Base-by-base conservation (phyloP, 768 basidiomycete species). In the Chalciporus chontae region DNA sequence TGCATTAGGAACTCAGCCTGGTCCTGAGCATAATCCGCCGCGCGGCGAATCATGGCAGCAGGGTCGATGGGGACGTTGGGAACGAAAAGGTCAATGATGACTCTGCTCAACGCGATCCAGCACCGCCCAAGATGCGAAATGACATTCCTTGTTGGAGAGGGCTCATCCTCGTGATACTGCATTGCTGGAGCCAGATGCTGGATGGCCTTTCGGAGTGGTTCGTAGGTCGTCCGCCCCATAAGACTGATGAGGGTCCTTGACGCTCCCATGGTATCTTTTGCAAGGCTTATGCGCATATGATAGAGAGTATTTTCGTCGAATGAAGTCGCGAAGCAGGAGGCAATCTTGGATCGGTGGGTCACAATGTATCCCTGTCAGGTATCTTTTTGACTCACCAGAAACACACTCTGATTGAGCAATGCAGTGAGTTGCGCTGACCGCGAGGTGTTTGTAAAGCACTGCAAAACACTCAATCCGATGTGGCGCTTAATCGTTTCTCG, bases 51-150 rank as follows among this genome's bases (percentile, higher is more conserved):
- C 29, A 84, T 77, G 19, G 82, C 83, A 7, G 85, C 83, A 23
- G 96, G 96, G 65, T 99, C 96, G 43, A 97, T 69, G 3, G 94
- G 92, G 2, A 80, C 71, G 64, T 91, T 79, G 0, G 96, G 93
- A 34, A 98, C 74, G 61, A 86, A 85, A 17, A 94, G 76, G 4
- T 84, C 73, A 19, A 92, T 63, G 21, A 94, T 66, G 47, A 84
- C 56, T 15, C 73, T 74, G 40, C 79, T 76, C 43, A 89, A 61
- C 1, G 76, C 77, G 27, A 90, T 71, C 83, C 86, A 94, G 39
- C 71, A 65, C 17, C 62, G 63, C 10, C 77, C 81, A 8, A 79
- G 45, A 48, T 62, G 70, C 21, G 62, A 56, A 8, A 73, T 69
- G 51, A 68, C 34, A 43, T 56, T 50, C 57, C 57, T 45, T 36